A percentile compares a stretch with the other conserved stretches of the same genome.
Conservation (phyloP, 768 basidiomycete species). For the Boletus rubropictus region DNA sequence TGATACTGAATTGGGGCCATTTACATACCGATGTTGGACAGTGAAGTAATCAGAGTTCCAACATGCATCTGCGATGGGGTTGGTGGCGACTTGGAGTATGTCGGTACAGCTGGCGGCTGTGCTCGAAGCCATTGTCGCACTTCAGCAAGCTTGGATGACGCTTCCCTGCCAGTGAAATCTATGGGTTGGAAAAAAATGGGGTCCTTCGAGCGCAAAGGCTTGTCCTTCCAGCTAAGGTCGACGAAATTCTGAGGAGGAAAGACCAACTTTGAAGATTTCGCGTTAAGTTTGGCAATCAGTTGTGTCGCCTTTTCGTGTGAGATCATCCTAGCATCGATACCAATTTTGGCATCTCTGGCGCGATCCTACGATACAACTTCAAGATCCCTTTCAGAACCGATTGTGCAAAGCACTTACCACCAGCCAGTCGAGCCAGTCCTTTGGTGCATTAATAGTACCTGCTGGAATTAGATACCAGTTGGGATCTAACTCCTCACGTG, state of each 20-base stretch:
- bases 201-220: constrained; percentile 62
- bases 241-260: constrained; percentile 82
- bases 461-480: constrained; percentile 69
- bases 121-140: constrained; percentile 64
- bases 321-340: constrained; percentile 81
- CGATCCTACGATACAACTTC: constrained; percentile 31
- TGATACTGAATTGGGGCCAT: background rate
- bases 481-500: constrained; percentile 57
- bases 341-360: constrained; percentile 48
- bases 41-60: constrained; percentile 60
- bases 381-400: background rate
- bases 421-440: constrained; percentile 79
- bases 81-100: constrained; percentile 58
- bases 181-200: constrained; percentile 61
- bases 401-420: constrained; percentile 37
- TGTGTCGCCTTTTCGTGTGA: constrained; percentile 63
- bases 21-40: constrained; percentile 64
- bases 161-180: constrained; percentile 66
- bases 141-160: constrained; percentile 61
- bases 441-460: constrained; percentile 47
- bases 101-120: constrained; percentile 53
- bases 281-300: constrained; percentile 50
- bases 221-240: constrained; percentile 76
- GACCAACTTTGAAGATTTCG: constrained; percentile 58
- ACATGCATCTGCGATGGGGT: constrained; percentile 58